Evolutionary conservation across 129 eudicot species (phyloP).

Genomic region (Flaveria brownii): DNA sequence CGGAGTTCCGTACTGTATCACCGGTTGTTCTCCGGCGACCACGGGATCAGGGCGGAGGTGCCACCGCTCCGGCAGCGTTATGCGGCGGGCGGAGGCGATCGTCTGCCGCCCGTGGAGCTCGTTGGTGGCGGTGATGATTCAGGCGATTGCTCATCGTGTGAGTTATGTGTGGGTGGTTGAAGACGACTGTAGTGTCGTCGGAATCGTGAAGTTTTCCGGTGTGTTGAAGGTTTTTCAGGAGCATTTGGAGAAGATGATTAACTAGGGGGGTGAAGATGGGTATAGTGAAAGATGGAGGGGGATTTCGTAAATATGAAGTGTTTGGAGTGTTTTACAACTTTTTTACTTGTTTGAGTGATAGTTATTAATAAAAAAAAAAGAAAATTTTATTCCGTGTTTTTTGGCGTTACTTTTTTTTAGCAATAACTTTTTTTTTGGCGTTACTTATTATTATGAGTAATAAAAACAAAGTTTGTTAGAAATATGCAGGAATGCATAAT

Average conservation of each 20-base stretch:
- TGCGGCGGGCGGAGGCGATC: constrained; percentile 62
- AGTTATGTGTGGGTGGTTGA: constrained; percentile 85
- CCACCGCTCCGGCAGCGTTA: constrained; percentile 64
- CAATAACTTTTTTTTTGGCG: too few relatives aligned
- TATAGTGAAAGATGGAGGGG: constrained; percentile 8
- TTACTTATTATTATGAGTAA: neutral
- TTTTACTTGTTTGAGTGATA: constrained; percentile 5
- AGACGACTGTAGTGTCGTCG: constrained; percentile 61
- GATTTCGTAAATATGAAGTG: constrained; percentile 23
- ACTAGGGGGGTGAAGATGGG: constrained; percentile 8
- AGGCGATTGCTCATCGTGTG: constrained; percentile 73
- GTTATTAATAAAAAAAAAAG: neutral
- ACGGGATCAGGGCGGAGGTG: constrained; percentile 36
- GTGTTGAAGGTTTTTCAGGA: constrained; percentile 66
- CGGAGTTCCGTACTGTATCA: constrained; percentile 23
- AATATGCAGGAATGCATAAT: neutral
- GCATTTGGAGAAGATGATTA: constrained; percentile 47
- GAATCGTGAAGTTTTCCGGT: constrained; percentile 69
- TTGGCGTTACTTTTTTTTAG: constrained; percentile 8
- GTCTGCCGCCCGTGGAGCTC: constrained; percentile 73
- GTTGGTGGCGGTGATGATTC: constrained; percentile 87
- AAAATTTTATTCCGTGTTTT: neutral
- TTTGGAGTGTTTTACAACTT: neutral
- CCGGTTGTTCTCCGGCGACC: constrained; percentile 28
- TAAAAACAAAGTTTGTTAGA: constrained; percentile 1